Base-by-base conservation (phyloP, 805 yeast species). In the Tetrapisispora namnaoensis region DNA sequence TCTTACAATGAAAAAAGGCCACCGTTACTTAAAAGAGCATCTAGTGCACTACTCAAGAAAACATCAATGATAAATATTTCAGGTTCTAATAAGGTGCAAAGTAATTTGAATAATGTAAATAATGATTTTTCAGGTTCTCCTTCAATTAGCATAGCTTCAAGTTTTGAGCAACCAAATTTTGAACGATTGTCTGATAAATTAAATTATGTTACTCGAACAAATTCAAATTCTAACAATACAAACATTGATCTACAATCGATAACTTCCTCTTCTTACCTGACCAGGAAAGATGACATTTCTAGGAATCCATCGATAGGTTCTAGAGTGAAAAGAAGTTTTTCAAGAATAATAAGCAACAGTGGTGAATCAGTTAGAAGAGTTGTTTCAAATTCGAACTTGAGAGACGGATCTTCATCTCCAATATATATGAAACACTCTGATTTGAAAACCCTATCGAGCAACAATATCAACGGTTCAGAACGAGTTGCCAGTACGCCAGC, bases 11-110 rank as follows among this genome's bases (percentile, higher is more conserved):
- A 46, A 9, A 57, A 56, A 46, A 59, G 53, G 42, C 42, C 55
- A 7, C 66, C 66, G 10, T 48, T 65, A 27, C 46, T 65, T 16
- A 58, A 60, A 44, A 58, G 68, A 44, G 68, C 68, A 0, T 65
- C 69, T 0, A 61, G 62, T 45, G 59, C 63, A 2, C 49, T 65
- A 22, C 44, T 63, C 27, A 53, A 65, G 35, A 65, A 61, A 44
- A 53, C 59, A 2, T 62, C 69, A 4, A 34, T 57, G 16, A 55
- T 53, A 37, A 46, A 44, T 18, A 28, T 40, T 20, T 6, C 37
- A 10, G 13, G 28, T 11, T 17, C 30, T 10, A 34, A 41, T 30
- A 43, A 32, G 27, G 10, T 11, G 9, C 39, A 42, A 24, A n/a
- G 28, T 28, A 28, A 11, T n/a, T 6, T 8, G 28, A 27, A 21